Base-by-base conservation (phyloP, 148 eudicot genomes). In the Persicaria tinctoria region DNA sequence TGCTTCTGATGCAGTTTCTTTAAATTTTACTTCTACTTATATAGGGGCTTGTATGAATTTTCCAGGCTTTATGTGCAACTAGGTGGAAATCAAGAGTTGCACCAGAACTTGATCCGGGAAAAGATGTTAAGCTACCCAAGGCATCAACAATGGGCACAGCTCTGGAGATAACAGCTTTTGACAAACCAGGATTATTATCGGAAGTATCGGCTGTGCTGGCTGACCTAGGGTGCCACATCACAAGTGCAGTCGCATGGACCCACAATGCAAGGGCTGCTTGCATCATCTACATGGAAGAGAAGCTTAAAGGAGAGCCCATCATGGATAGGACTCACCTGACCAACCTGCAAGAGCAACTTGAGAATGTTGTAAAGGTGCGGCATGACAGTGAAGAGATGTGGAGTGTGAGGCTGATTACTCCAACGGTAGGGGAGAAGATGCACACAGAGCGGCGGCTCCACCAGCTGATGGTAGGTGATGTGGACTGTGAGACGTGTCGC, bases 391-490 rank as follows among this genome's bases (percentile, higher is more conserved):
- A 83, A 0, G 97, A 89, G 79, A 79, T 81, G 68, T 81, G 86
- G 74, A 82, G 88, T 6, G 89, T 89, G 78, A 83, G 79, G 60
- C 53, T 88, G 69, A 73, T 84, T 0, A 59, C 70, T 50, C 89
- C 90, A 0, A 73, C 77, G 2, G 59, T 81, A 0, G 53, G 84
- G 17, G 70, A 64, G 72, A 84, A 64, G 72, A 84, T 88, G 56
- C 97, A 91, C 84, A 86, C 91, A 0, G 95, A 93, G 76, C 76
- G 98, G 77, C 82, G 98, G 85, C 97, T 93, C 73, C 98, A 93
- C 76, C 98, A 93, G 79, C 84, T 93, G 68, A 87, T 91, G 98
- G 74, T 83, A 23, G 87, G 85, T 1, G 90, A 93, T 41, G 73
- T 78, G 41, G 95, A 91, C 79, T 87, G 83, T 38, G 83, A 85